phyloP scores from a whole-genome alignment of 108 stramenopile genomes.

The Cyclotella cryptica region DNA sequence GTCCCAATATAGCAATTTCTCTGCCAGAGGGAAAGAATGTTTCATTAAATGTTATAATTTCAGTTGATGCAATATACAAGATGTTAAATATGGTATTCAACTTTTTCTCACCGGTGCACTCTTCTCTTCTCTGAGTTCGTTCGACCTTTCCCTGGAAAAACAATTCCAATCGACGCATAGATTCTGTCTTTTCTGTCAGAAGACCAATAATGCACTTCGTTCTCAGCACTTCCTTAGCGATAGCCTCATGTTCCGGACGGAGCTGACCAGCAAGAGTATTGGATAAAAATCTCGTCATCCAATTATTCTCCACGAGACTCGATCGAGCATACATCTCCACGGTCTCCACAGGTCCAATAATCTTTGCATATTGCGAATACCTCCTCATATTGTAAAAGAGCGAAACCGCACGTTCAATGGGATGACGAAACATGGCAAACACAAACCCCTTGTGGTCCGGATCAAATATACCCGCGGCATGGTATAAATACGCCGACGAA shows the following conservation, averaged over 20 bases:
- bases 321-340: slow-evolving; percentile 54
- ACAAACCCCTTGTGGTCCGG: slow-evolving; percentile 39
- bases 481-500: slow-evolving; percentile 42
- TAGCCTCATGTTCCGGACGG: slow-evolving; percentile 48
- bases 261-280: slow-evolving; percentile 35
- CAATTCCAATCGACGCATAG: slow-evolving; percentile 43
- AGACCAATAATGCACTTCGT: slow-evolving; percentile 53
- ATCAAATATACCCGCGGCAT: slow-evolving; percentile 44
- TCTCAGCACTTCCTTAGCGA: slow-evolving; percentile 53
- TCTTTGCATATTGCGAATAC: slow-evolving; percentile 23
- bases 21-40: neutral
- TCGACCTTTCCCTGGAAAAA: slow-evolving; percentile 48
- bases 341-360: slow-evolving; percentile 25
- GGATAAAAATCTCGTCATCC: slow-evolving; percentile 57
- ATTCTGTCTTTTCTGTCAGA: slow-evolving; percentile 43
- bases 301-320: slow-evolving; percentile 55
- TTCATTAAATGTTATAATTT: neutral
- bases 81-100: neutral
- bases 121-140: slow-evolving; percentile 34
- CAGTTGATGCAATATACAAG: neutral
- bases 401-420: slow-evolving; percentile 53
- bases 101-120: slow-evolving; percentile 33
- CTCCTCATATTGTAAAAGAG: slow-evolving; percentile 44
- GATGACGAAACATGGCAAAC: slow-evolving; percentile 57
- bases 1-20: slow-evolving; percentile 54